Percentiles rank a stretch among this genome's conserved stretches.
phyloP scores from a whole-genome alignment of 2,329 filamentous ascomycete species.

The Colletotrichum costaricense region DNA sequence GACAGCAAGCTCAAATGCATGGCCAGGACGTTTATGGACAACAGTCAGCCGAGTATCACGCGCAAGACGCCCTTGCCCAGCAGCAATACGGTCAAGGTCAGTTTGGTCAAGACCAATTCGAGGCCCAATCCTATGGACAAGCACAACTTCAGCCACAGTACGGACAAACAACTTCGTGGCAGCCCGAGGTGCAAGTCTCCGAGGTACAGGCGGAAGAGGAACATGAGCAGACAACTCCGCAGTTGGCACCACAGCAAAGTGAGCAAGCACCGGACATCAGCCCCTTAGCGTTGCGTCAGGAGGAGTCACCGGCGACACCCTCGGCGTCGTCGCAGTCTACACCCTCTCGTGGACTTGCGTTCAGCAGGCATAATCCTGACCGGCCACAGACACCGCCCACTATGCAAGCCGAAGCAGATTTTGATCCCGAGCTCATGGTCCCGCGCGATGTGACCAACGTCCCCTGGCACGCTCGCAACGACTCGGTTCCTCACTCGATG shows the following conservation, averaged over 20 bases:
- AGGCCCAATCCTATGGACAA: neutral
- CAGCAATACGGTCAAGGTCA: neutral
- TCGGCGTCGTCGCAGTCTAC: slow-evolving; percentile 9
- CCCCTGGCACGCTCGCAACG: slow-evolving; percentile 44
- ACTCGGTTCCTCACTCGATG: slow-evolving; percentile 47
- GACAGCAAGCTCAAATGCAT: neutral
- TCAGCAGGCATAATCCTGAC: slow-evolving; percentile 43
- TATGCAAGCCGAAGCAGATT: slow-evolving; percentile 14
- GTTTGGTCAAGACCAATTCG: neutral
- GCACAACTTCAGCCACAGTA: neutral
- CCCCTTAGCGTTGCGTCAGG: slow-evolving; percentile 35
- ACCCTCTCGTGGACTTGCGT: slow-evolving; percentile 39
- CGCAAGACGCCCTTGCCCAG: neutral
- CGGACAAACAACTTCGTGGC: neutral
- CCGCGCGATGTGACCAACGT: slow-evolving; percentile 47
- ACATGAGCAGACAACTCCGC: slow-evolving; percentile 32
- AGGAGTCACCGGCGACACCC: slow-evolving; percentile 27
- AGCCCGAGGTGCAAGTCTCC: slow-evolving; percentile 11
- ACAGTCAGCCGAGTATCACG: neutral
- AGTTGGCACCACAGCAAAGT: slow-evolving; percentile 29
- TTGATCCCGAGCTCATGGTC: slow-evolving; percentile 37
- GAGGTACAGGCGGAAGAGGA: slow-evolving; percentile 10
- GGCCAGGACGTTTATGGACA: neutral
- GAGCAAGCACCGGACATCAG: slow-evolving; percentile 35
- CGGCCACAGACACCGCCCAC: slow-evolving; percentile 37